Evolutionary conservation across 208 protist genomes (phyloP), one percentile per base, ranked within the genome.

Genomic region (Trypanosoma cruzi): DNA sequence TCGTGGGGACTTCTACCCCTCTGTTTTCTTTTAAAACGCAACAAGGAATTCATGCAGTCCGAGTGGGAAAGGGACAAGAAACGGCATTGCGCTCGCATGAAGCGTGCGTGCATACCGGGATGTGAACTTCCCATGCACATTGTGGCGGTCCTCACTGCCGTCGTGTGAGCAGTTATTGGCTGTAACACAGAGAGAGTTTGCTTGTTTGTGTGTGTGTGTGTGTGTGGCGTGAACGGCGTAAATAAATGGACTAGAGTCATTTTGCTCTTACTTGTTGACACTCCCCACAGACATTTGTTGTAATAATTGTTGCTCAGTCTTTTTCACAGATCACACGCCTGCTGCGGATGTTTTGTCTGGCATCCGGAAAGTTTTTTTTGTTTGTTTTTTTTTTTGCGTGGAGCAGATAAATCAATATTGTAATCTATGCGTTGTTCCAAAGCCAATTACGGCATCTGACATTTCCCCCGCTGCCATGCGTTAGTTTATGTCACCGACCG

Each of bases 21-120:
- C 1, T 76, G 71, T 66, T 71, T 76, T 66, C 64, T 76, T 40
- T n/a, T 76, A 24, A 54, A 36, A 44, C 54, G 58, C 20, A 53
- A 68, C 49, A 58, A 71, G 26, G 50, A 58, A 0, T 76, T 76
- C 66, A 32, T 58, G 40, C 26, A 60, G 49, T 31, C 37, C 34
- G 71, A 10, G 37, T 71, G 71, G 64, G 42, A 52, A 26, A 42
- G 31, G 3, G 57, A 66, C 42, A 37, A 64, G 40, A 36, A 58
- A 24, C 52, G 31, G 31, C 62, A 68, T 28, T 28, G 46, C 28
- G 52, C 20, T 7, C 63, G 52, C 22, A 50, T 75, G 22, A 61
- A 69, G 46, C 49, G 64, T 16, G 42, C 62, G 13, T 71, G 64
- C 55, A 56, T 71, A 11, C 14, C 61, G 46, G 49, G 54, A 3